phyloP scores from a whole-genome alignment of 495 filamentous ascomycete species.

The Hypoxylon perforatum region DNA sequence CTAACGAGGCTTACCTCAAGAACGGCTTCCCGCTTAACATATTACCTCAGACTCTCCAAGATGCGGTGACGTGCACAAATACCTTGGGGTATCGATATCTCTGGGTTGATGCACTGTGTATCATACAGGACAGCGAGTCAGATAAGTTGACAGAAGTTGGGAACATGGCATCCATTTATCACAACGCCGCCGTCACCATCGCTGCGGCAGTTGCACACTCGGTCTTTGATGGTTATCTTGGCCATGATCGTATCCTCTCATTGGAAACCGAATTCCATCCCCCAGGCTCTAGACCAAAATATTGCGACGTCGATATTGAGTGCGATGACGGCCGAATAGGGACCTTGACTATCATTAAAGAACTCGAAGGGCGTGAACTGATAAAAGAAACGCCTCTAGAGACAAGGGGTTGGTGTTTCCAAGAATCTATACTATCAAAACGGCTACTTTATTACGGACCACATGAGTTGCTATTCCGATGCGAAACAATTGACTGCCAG shows the following conservation, averaged over 20 bases:
- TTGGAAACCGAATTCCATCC: neutral
- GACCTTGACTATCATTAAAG: neutral
- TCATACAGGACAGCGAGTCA: slow-evolving; percentile 37
- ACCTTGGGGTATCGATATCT: slow-evolving; percentile 41
- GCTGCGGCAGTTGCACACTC: neutral
- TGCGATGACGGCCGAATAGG: slow-evolving; percentile 2
- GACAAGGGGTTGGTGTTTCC: slow-evolving; percentile 9
- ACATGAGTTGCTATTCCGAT: slow-evolving; percentile 14
- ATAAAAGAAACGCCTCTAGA: neutral
- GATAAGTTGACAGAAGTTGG: slow-evolving; percentile 27
- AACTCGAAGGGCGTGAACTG: neutral
- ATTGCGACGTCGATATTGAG: neutral
- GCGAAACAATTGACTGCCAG: slow-evolving; percentile 10
- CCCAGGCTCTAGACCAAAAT: neutral
- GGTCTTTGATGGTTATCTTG: slow-evolving; percentile 3
- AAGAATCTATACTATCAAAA: slow-evolving; percentile 5
- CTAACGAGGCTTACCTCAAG: neutral
- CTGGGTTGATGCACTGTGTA: slow-evolving; percentile 48
- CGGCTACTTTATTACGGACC: slow-evolving; percentile 6
- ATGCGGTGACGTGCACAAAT: slow-evolving; percentile 39
- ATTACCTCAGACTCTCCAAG: slow-evolving; percentile 28
- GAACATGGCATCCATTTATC: slow-evolving; percentile 34
- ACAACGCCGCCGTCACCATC: slow-evolving; percentile 35
- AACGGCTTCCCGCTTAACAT: neutral
- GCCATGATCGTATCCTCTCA: neutral